These are phyloP conservation scores for Nannochloropsis salina DNA, from an alignment of 108 stramenopile species.

Conservation along the genomic window DNA sequence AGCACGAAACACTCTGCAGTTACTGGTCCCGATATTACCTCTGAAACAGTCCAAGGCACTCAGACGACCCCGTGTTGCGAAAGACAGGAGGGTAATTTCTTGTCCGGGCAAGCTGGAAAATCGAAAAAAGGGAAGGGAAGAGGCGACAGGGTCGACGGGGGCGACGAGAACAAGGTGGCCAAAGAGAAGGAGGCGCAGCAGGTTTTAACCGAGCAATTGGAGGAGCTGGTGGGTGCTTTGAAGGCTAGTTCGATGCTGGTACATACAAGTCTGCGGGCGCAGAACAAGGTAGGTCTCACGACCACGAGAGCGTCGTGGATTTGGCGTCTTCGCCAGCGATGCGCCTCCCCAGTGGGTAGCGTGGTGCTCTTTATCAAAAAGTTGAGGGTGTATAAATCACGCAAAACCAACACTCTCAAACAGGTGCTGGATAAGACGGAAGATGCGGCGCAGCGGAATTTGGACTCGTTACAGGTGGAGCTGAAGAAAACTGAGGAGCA, in stretches of 20 bases:
- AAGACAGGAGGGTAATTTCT: neutral
- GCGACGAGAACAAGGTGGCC: neutral
- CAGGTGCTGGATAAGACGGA: conserved; percentile 9
- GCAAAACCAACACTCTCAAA: neutral
- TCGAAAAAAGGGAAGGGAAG: neutral
- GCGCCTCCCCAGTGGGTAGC: too few relatives aligned
- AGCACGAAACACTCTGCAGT: neutral
- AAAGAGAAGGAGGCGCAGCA: conserved; percentile 6
- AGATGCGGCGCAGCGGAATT: neutral
- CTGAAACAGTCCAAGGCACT: neutral
- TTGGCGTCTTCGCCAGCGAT: too few relatives aligned
- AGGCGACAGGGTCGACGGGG: neutral
- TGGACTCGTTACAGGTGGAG: neutral
- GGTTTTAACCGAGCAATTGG: neutral
- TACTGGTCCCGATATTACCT: neutral
- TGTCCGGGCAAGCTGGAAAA: neutral
- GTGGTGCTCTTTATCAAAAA: too few relatives aligned
- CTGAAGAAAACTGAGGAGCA: conserved; percentile 15
- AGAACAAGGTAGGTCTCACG: neutral
- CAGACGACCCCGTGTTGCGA: neutral
- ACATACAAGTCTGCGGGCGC: neutral
- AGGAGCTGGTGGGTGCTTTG: neutral
- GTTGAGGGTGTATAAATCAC: neutral
- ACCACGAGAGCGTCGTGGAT: too few relatives aligned
- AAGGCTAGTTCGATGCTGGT: conserved; percentile 9